Percentiles rank a stretch among this genome's conserved stretches.
Conservation (phyloP, 441 rosid species). For the Gossypium schwendimanii region DNA sequence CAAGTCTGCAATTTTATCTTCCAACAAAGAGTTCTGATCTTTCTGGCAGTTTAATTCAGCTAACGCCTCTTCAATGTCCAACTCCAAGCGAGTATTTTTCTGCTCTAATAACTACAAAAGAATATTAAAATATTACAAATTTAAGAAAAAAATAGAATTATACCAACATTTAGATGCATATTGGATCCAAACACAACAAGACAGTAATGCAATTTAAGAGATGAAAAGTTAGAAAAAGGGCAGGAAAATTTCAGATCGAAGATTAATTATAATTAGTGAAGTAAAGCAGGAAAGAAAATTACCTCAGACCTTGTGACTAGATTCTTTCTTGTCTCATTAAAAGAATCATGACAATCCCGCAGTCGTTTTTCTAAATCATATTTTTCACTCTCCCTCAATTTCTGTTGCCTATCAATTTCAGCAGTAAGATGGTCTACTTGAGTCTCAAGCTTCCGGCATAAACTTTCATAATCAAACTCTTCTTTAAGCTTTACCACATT, state of each 20-base stretch:
- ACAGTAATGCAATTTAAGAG: not conserved
- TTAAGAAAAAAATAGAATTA: not conserved
- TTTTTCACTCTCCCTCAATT: slow-evolving; percentile 53
- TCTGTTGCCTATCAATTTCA: slow-evolving; percentile 57
- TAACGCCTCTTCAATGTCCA: slow-evolving; percentile 42
- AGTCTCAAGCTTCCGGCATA: slow-evolving; percentile 17
- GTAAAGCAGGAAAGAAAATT: slow-evolving; percentile 30
- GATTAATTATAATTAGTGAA: not conserved
- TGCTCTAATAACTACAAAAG: slow-evolving; percentile 4
- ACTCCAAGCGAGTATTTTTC: slow-evolving; percentile 25
- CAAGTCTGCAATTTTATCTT: slow-evolving; percentile 41
- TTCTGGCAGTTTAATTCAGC: slow-evolving; percentile 49
- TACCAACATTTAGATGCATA: slow-evolving; percentile 6
- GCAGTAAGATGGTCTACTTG: slow-evolving; percentile 5
- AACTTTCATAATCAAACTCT: slow-evolving; percentile 89
- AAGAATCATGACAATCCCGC: slow-evolving; percentile 43
- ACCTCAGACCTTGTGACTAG: slow-evolving; percentile 75
- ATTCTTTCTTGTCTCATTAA: slow-evolving; percentile 38
- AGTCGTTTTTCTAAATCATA: slow-evolving; percentile 43
- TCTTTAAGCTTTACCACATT: slow-evolving; percentile 86
- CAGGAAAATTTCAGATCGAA: not conserved
- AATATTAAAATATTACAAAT: not conserved
- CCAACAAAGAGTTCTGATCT: slow-evolving; percentile 44
- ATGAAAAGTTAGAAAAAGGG: not conserved
- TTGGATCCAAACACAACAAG: not conserved